phyloP scores from a whole-genome alignment of 2,329 filamentous ascomycete genomes.

The Neopestalotiopsis sp. region DNA sequence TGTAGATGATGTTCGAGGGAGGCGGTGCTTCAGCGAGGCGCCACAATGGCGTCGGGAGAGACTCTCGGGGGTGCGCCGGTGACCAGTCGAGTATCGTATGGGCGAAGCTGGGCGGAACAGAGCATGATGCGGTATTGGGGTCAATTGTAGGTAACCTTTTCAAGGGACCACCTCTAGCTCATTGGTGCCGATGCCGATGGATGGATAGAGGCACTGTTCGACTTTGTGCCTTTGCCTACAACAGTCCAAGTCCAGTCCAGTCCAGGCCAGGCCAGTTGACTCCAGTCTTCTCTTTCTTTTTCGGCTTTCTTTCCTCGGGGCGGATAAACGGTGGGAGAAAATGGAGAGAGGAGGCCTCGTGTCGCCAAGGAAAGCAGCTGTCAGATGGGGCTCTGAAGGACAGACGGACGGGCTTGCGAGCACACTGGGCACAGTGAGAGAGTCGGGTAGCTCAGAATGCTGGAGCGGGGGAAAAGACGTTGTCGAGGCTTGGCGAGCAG shows the following conservation, averaged over 20 bases:
- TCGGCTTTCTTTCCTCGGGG: not conserved
- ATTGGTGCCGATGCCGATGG: not conserved
- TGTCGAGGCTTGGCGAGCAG: constrained; percentile 2
- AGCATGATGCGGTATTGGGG: constrained; percentile 2
- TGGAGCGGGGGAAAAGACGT: constrained; percentile 9
- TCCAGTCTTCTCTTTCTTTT: not conserved
- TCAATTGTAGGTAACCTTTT: not conserved
- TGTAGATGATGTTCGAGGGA: not conserved
- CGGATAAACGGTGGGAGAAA: not conserved
- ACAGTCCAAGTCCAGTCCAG: no score
- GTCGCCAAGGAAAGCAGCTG: constrained; percentile 9
- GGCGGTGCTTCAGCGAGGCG: not conserved
- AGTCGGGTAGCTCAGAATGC: not conserved
- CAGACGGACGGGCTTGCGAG: not conserved
- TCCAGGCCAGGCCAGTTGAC: not conserved
- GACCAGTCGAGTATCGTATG: constrained; percentile 14
- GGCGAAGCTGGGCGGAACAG: not conserved
- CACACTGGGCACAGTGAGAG: not conserved
- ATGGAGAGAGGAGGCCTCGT: constrained; percentile 7
- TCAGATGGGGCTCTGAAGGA: constrained; percentile 1
- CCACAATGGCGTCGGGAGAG: constrained; percentile 4
- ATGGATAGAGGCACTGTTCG: not conserved
- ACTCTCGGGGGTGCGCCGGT: constrained; percentile 10
- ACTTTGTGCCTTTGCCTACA: not conserved
- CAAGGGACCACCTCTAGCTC: constrained; percentile 7